Evolutionary conservation across 2,329 filamentous ascomycete species (phyloP).

Genomic region (Neoarthrinium moseri): DNA sequence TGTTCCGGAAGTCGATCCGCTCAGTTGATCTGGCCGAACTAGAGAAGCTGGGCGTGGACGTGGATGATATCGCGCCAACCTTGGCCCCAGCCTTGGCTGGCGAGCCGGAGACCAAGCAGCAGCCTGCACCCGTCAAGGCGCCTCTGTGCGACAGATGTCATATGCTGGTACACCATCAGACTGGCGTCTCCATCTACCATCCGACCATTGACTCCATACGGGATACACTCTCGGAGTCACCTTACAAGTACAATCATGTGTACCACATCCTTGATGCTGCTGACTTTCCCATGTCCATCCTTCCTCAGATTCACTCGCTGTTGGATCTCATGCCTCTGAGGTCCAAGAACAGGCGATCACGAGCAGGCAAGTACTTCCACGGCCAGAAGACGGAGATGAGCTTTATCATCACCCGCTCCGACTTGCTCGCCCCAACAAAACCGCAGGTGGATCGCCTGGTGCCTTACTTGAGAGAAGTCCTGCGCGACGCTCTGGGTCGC

Average conservation of each 20-base stretch:
- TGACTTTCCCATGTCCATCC: slow-evolving; percentile 92
- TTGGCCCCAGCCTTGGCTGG: slow-evolving; percentile 24
- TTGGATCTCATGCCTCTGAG: slow-evolving; percentile 73
- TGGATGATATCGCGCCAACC: slow-evolving; percentile 33
- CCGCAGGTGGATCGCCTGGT: slow-evolving; percentile 82
- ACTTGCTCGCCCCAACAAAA: slow-evolving; percentile 81
- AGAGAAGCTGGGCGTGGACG: slow-evolving; percentile 44
- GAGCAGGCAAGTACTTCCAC: slow-evolving; percentile 61
- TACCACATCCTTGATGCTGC: slow-evolving; percentile 95
- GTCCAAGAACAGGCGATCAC: slow-evolving; percentile 76
- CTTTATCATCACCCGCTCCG: slow-evolving; percentile 87
- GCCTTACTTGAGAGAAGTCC: slow-evolving; percentile 76
- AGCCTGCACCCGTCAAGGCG: slow-evolving; percentile 26
- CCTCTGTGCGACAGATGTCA: slow-evolving; percentile 89
- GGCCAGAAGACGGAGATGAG: slow-evolving; percentile 75
- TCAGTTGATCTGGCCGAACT: slow-evolving; percentile 40
- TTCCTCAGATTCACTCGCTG: slow-evolving; percentile 71
- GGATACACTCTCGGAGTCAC: slow-evolving; percentile 83
- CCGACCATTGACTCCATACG: slow-evolving; percentile 79
- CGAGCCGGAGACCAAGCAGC: slow-evolving; percentile 9
- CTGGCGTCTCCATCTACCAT: slow-evolving; percentile 71
- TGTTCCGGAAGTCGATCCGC: slow-evolving; percentile 46
- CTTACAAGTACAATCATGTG: slow-evolving; percentile 87
- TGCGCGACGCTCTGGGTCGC: slow-evolving; percentile 73
- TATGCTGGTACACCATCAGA: slow-evolving; percentile 72